phyloP scores from a whole-genome alignment of 78 protist genomes.

The Guillardia theta region DNA sequence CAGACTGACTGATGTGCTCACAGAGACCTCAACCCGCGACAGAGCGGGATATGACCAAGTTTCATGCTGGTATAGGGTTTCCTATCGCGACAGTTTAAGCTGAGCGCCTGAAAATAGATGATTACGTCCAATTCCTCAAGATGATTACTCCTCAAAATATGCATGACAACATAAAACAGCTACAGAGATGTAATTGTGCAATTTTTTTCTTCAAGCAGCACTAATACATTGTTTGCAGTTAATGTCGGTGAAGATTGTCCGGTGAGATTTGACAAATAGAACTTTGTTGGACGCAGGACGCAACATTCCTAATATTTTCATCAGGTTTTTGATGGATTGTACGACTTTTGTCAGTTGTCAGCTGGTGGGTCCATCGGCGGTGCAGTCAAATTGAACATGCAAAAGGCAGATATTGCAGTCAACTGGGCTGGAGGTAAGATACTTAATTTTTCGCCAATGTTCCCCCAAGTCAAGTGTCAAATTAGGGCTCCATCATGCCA shows the following conservation, averaged over 20 bases:
- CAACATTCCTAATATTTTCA: too few relatives aligned
- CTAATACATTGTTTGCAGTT: too few relatives aligned
- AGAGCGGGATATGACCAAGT: conserved; percentile 41
- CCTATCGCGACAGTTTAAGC: too few relatives aligned
- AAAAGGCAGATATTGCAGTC: conserved; percentile 88
- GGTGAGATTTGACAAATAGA: too few relatives aligned
- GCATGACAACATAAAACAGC: conserved; percentile 18
- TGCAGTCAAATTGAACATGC: conserved; percentile 84
- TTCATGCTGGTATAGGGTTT: too few relatives aligned
- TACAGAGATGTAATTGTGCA: too few relatives aligned
- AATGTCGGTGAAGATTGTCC: conserved; percentile 98
- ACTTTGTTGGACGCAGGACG: too few relatives aligned
- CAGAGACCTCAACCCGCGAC: conserved; percentile 39
- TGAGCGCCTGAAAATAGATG: too few relatives aligned
- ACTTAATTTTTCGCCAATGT: too few relatives aligned
- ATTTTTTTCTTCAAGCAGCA: not conserved
- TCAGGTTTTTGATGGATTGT: conserved; percentile 95
- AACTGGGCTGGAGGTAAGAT: conserved; percentile 99
- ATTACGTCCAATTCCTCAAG: conserved; percentile 48
- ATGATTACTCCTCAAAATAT: conserved; percentile 48
- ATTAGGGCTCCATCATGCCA: conserved; percentile 99
- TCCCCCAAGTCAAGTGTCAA: too few relatives aligned
- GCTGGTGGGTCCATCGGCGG: conserved; percentile 97
- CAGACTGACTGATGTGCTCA: not conserved
- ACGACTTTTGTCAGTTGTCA: conserved; percentile 86